Percentiles rank a stretch among this genome's conserved stretches.
phyloP scores from a whole-genome alignment of 2,329 filamentous ascomycete genomes.

The Pyricularia grisea region DNA sequence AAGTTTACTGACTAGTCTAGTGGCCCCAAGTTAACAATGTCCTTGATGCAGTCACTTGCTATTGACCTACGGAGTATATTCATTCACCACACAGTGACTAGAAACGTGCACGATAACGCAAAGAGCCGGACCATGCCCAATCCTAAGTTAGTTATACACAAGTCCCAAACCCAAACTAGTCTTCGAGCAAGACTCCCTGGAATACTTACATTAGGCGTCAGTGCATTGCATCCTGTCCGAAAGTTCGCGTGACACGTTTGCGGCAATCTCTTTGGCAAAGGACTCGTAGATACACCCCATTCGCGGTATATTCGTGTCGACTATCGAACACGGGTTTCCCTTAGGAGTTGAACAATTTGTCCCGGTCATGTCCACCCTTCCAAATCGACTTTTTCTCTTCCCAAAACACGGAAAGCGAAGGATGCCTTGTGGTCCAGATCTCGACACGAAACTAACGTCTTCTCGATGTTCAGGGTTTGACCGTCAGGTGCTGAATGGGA shows the following conservation, averaged over 20 bases:
- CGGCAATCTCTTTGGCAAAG: conserved; percentile 1
- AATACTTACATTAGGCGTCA: not conserved
- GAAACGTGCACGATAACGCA: not conserved
- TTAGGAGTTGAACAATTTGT: not conserved
- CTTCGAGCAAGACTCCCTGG: not conserved
- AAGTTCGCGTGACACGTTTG: conserved; percentile 2
- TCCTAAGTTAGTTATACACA: not conserved
- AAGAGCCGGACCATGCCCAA: not conserved
- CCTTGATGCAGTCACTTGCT: not conserved
- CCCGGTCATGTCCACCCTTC: not conserved
- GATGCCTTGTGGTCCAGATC: not conserved
- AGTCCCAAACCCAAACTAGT: not conserved
- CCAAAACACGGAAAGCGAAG: not conserved
- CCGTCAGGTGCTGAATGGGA: not conserved
- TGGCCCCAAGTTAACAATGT: not conserved
- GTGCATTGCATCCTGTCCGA: not conserved
- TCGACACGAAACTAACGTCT: not conserved
- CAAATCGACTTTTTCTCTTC: not conserved
- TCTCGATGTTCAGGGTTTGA: not conserved
- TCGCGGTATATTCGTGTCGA: not conserved
- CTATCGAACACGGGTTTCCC: not conserved
- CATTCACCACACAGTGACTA: not conserved
- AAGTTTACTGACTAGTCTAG: too few species aligned
- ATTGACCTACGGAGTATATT: not conserved
- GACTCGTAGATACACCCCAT: not conserved